Base-by-base conservation (phyloP, 2,329 filamentous ascomycete genomes). In the Sporothrix brasiliensis region DNA sequence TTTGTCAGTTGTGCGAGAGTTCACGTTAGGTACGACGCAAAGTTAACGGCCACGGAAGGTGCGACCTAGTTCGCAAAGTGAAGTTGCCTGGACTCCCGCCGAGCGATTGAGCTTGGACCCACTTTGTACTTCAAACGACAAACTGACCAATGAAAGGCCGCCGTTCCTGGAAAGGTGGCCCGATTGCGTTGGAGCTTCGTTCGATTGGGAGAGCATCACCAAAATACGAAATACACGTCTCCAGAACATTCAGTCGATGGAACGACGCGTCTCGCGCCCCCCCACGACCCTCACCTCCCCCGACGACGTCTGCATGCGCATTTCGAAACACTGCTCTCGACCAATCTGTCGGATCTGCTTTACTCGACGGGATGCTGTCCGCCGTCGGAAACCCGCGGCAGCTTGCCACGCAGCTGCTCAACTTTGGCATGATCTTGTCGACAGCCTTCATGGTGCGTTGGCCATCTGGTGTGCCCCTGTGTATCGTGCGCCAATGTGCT, bases 381-480 rank as follows among this genome's bases (percentile, higher is more conserved):
- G 82, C 85, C 74, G 84, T 96, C 74, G 82, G 84, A 72, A 93
- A 92, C 80, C 91, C 92, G 74, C 91, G 93, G 80, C 92, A 96
- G 79, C 86, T 91, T 69, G 89, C 93, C 76, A 86, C 88, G 65
- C 93, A 97, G 84, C 81, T 94, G 75, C 88, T 97, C 78, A 97
- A 96, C 82, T 97, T 97, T 80, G 93, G 90, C 70, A 88, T 97
- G 73, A 92, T 97, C 73, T 87, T 97, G 67, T 93, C 91, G 11
- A 95, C 92, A 1, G 93, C 94, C 0, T 97, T 97, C 79, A 97
- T 97, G 93, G 89, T 88, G 50, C 39, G 53, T n/a, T 65, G 21
- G n/a, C 21, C 24, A 52, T 47, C 54, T 6, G 54, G 34, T 27
- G 52, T 7, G 63, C 13, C 34, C 34, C 16, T 21, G 9, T 30